Percentiles rank a stretch among this genome's conserved stretches.
phyloP scores from a whole-genome alignment of 2,329 filamentous ascomycete species.

The Aaosphaeria arxii region DNA sequence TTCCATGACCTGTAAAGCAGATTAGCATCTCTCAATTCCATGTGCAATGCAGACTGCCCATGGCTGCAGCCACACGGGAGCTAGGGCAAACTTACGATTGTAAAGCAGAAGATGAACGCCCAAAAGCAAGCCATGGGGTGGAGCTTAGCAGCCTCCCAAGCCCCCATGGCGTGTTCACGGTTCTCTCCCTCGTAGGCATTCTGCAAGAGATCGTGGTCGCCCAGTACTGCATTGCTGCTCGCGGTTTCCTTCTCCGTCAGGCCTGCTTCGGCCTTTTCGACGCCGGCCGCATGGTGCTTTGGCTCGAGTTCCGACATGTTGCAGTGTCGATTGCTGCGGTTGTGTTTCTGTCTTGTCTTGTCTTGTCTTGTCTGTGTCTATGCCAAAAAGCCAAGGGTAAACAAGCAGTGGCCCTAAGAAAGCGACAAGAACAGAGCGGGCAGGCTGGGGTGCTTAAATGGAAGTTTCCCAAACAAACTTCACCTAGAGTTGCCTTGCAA shows the following conservation, averaged over 20 bases:
- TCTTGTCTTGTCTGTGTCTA: background rate
- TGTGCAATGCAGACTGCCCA: background rate
- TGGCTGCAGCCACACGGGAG: background rate
- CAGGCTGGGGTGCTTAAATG: background rate
- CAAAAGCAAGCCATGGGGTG: constrained; percentile 55
- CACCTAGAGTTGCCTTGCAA: too few relatives aligned
- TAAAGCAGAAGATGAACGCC: constrained; percentile 56
- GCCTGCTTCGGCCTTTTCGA: background rate
- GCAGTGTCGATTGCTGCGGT: background rate
- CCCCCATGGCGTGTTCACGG: constrained; percentile 50
- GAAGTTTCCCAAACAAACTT: too few relatives aligned
- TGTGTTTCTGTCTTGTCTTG: too few relatives aligned
- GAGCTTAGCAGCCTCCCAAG: constrained; percentile 48
- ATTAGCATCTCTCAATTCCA: background rate
- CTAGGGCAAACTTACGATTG: constrained; percentile 43
- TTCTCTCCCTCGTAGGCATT: constrained; percentile 59
- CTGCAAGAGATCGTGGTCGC: constrained; percentile 6
- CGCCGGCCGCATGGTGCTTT: background rate
- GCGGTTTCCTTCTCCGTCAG: background rate
- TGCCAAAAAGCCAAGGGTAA: background rate
- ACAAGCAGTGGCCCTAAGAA: background rate
- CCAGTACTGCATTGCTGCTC: background rate
- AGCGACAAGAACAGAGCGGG: background rate
- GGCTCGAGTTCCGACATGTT: background rate
- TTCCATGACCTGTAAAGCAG: constrained; percentile 59